Evolutionary conservation across 2,329 filamentous ascomycete species (phyloP), one percentile per base, ranked within the genome.

Genomic region (Exserohilum rostratum): DNA sequence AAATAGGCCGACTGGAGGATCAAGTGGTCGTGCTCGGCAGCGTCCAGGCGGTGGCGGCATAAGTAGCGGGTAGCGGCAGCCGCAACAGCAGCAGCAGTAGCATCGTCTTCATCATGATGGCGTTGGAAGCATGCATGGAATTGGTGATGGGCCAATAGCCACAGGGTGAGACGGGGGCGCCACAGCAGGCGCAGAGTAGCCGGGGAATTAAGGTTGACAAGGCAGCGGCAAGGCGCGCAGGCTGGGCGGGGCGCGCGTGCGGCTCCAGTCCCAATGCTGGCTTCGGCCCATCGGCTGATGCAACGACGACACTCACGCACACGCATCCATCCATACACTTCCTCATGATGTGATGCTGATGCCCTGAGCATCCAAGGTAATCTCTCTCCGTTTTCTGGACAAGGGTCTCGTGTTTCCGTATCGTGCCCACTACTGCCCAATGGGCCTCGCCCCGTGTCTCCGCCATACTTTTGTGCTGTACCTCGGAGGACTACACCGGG

Each of bases 241-340:
- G 13, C 37, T 15, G 13, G 18, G 46, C 30, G 38, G 47, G 47
- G 47, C 47, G 15, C 22, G 47, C 40, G 43, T 50, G 47, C 31
- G 47, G 47, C 38, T 50, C 38, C 46, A 42, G 37, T 35, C 15
- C 37, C 15, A 40, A 42, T 27, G 40, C 22, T 13, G 11, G 22
- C 17, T 11, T 12, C 11, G 37, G 17, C 27, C 22, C 13, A 20
- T n/a, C 11, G 33, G 22, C 9, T 27, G 35, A 34, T 39, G 22
- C 45, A 33, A 15, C 35, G 17, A 42, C 17, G 17, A 25, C 22
- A 25, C 22, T 5, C 22, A 5, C 22, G 22, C 22, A 25, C 7
- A 4, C 22, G 7, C 7, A 25, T 7, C 4, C 22, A 25, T 25
- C 22, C 22, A 25, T 25, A 25, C 22, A 7, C 35, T 5, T 33